A percentile compares a stretch with the other conserved stretches of the same genome.
These are phyloP conservation scores for Theileria equi DNA, from an alignment of 169 alveolate genomes.

Conservation along the genomic window DNA sequence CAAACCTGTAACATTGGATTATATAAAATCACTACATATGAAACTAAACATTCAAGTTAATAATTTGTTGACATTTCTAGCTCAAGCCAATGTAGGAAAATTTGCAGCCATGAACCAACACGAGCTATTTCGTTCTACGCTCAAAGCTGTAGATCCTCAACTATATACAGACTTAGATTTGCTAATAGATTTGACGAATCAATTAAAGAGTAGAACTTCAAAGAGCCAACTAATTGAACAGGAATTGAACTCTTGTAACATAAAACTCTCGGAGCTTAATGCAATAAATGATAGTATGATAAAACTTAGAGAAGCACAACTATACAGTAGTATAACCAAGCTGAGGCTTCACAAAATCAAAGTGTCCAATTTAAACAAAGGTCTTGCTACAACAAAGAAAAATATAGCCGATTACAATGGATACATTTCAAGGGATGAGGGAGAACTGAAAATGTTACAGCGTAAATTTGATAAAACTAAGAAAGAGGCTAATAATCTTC, in stretches of 20 bases:
- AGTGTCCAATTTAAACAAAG: constrained; percentile 35
- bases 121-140: constrained; percentile 66
- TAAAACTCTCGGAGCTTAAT: constrained; percentile 32
- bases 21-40: constrained; percentile 42
- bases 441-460: constrained; percentile 21
- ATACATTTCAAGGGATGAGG: constrained; percentile 2
- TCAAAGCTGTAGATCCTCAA: constrained; percentile 61
- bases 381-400: constrained; percentile 45
- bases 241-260: constrained; percentile 22
- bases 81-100: constrained; percentile 73
- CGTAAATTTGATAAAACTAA: constrained; percentile 16
- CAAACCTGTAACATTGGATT: constrained; percentile 33
- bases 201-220: constrained; percentile 30
- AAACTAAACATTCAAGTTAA: constrained; percentile 56
- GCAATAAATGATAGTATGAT: constrained; percentile 30
- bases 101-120: constrained; percentile 67
- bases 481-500: constrained; percentile 13
- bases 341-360: constrained; percentile 38
- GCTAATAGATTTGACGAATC: constrained; percentile 30
- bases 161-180: constrained; percentile 29
- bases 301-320: constrained; percentile 38
- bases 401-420: constrained; percentile 16
- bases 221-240: constrained; percentile 30
- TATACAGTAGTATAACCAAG: constrained; percentile 43
- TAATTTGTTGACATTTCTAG: constrained; percentile 67